Evolutionary conservation across 805 yeast genomes (phyloP).

Genomic region (Lachancea cidri): DNA sequence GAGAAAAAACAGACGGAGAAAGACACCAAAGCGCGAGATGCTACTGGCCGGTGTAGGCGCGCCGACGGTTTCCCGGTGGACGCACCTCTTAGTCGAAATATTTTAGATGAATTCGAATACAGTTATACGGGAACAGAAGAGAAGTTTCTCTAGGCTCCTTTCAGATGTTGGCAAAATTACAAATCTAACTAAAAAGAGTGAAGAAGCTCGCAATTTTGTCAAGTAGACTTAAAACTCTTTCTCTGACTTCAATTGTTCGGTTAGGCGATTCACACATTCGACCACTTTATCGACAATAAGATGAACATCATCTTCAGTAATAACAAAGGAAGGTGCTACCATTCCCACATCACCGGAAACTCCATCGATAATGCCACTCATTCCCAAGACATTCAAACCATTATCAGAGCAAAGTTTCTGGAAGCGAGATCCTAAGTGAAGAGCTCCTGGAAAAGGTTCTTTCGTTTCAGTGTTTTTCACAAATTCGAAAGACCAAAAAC

Average conservation of each 20-base stretch:
- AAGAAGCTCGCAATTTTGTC: too few relatives aligned
- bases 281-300: constrained; percentile 37
- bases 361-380: constrained; percentile 40
- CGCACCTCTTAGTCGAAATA: too few relatives aligned
- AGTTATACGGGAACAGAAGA: too few relatives aligned
- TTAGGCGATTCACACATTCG: constrained; percentile 37
- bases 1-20: too few relatives aligned
- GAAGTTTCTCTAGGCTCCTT: too few relatives aligned
- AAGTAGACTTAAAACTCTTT: constrained; percentile 10
- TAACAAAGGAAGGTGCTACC: constrained; percentile 43
- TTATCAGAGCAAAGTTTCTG: constrained; percentile 36
- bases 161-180: too few relatives aligned
- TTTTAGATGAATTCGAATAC: too few relatives aligned
- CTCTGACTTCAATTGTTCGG: constrained; percentile 15
- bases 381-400: constrained; percentile 45
- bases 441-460: constrained; percentile 39
- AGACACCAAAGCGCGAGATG: too few relatives aligned
- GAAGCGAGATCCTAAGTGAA: constrained; percentile 35
- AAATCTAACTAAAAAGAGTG: too few relatives aligned
- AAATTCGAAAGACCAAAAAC: constrained; percentile 54
- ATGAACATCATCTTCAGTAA: constrained; percentile 40
- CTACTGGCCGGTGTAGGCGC: too few relatives aligned
- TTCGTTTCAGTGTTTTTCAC: constrained; percentile 50
- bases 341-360: constrained; percentile 40
- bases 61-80: too few relatives aligned